Evolutionary conservation across 352 stramenopile species (phyloP), one percentile per base, ranked within the genome.

Genomic region (Phytophthora rubi): DNA sequence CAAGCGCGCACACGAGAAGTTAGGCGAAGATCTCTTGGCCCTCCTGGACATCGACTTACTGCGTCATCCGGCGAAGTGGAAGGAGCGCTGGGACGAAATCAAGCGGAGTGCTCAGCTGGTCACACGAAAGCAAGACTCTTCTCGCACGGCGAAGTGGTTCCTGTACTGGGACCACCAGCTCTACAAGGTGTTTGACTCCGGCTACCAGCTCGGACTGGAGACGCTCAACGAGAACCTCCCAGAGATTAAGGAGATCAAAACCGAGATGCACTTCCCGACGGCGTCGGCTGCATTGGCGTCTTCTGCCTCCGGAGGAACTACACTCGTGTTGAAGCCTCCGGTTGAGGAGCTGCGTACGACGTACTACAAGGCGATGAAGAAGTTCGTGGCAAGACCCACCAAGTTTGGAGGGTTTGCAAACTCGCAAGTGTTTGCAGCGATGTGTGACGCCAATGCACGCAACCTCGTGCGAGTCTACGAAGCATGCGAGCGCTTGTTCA

Each of bases 321-420:
- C 80, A 7, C 62, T 98, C 12, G 63, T 94, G 23, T 89, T 99
- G 61, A 95, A 97, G 47, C 96, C 96, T 9, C 88, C 95, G 0
- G 73, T 98, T 18, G 93, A 99, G 71, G 92, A 98, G 65, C 71
- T 99, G 0, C 86, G 93, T 2, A 86, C 91, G n/a, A 91, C 86
- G 12, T 99, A 99, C 80, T 98, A 98, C 79, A 93, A 95, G 37
- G 89, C 97, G 18, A 94, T 98, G 86, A 98, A 98, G 61, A 97
- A 97, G 37, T 98, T 98, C 53, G 91, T 98, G n/a, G 80, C 82
- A 0, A 90, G 96, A 53, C 95, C 95, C 0, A 93, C 79, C 21
- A 84, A 87, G 53, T 98, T 98, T 58, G 73, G 79, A 13, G 94
- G 95, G 1, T 97, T 98, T 69, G 87, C 82, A 0, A 97, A 97